A percentile compares a stretch with the other conserved stretches of the same genome.
Conservation (phyloP, 768 basidiomycete genomes). For the Panellus pusillus region DNA sequence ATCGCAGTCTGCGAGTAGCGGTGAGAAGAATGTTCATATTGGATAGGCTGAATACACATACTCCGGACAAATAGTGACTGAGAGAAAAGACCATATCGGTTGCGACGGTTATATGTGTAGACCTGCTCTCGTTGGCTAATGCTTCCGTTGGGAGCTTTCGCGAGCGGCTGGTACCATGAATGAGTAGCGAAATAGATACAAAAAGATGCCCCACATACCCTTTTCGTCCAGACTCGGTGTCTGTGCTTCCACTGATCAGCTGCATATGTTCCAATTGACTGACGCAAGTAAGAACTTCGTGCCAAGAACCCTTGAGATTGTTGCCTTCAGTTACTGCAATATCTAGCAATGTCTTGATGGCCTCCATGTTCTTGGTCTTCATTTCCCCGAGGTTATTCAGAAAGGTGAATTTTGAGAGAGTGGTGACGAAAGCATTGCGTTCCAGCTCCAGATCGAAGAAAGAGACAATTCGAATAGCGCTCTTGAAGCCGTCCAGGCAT, state of each 20-base stretch:
- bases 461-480: conserved; percentile 94
- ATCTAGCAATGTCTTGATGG: conserved; percentile 92
- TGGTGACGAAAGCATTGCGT: conserved; percentile 98
- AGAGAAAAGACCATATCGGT: conserved; percentile 99
- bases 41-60: conserved; percentile 40
- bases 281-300: conserved; percentile 94
- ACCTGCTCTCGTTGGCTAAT: conserved; percentile 93
- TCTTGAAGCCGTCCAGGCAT: conserved; percentile 94
- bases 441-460: conserved; percentile 97
- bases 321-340: conserved; percentile 97
- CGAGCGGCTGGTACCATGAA: conserved; percentile 34
- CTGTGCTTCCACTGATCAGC: conserved; percentile 88
- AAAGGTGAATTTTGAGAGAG: conserved; percentile 95
- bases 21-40: conserved; percentile 6
- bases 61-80: conserved; percentile 92
- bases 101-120: conserved; percentile 97
- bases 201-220: conserved; percentile 52
- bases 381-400: conserved; percentile 97
- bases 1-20: conserved; percentile 73
- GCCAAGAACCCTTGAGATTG: conserved; percentile 93
- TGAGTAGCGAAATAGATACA: conserved; percentile 11
- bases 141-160: conserved; percentile 85
- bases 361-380: conserved; percentile 99
- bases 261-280: conserved; percentile 99
- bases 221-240: conserved; percentile 75